Conservation (phyloP, 257 asterid species). For the Solanum tarapatanum region DNA sequence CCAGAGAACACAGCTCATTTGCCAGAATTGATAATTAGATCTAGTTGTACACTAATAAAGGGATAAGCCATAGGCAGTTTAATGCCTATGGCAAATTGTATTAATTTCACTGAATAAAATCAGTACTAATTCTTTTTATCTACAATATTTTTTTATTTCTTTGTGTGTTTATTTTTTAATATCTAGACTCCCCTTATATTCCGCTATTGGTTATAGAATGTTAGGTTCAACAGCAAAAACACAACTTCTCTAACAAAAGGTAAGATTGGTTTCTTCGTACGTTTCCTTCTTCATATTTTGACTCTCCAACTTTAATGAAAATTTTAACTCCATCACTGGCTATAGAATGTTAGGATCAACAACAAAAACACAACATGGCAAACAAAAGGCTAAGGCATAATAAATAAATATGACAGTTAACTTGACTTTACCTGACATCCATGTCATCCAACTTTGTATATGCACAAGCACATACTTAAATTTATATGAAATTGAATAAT, state of each 20-base stretch:
- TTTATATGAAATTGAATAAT: too few relatives aligned
- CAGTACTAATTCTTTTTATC: not conserved
- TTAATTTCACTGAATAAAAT: not conserved
- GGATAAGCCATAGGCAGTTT: not conserved
- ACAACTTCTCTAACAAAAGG: not conserved
- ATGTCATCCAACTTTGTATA: too few relatives aligned
- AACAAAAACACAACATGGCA: not conserved
- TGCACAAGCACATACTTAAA: not conserved
- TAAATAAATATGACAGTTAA: too few relatives aligned
- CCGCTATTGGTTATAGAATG: not conserved
- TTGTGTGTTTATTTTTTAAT: not conserved
- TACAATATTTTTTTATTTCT: not conserved
- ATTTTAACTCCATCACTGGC: accelerated
- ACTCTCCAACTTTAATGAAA: not conserved
- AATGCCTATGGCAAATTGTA: not conserved
- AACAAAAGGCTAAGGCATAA: not conserved
- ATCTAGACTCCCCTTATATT: not conserved
- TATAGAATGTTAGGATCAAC: not conserved
- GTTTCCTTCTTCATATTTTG: not conserved
- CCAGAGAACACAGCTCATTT: not conserved
- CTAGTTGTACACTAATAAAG: not conserved
- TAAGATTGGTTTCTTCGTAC: not conserved
- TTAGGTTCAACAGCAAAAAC: not conserved
- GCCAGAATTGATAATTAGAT: not conserved
- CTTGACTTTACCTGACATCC: accelerated